A percentile compares a stretch with the other conserved stretches of the same genome.
phyloP scores from a whole-genome alignment of 257 asterid species.

The Ilex asprella region DNA sequence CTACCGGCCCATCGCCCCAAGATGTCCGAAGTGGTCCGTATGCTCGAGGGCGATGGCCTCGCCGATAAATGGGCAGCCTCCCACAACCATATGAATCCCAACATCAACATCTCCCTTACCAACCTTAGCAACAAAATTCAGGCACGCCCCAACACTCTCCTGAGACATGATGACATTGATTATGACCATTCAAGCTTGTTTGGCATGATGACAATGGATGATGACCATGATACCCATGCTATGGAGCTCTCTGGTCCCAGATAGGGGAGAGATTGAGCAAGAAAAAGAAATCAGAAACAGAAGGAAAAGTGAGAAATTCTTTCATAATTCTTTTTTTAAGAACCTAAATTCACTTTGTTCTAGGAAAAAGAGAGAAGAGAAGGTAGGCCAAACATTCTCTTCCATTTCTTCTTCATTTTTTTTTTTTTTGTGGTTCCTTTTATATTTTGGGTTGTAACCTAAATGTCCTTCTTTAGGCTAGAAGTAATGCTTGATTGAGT shows the following conservation, averaged over 20 bases:
- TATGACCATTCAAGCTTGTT: slow-evolving; percentile 52
- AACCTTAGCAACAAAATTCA: slow-evolving; percentile 12
- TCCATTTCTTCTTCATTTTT: slow-evolving; percentile 5
- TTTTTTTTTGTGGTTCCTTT: slow-evolving; percentile 3
- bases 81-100: slow-evolving; percentile 33
- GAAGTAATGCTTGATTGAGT: neutral
- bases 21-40: slow-evolving; percentile 85
- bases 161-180: slow-evolving; percentile 36
- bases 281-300: neutral
- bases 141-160: slow-evolving; percentile 14
- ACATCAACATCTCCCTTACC: slow-evolving; percentile 25
- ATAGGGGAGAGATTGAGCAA: slow-evolving; percentile 17
- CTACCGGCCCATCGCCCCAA: slow-evolving; percentile 79
- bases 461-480: neutral
- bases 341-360: slow-evolving; percentile 9
- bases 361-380: slow-evolving; percentile 8
- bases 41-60: slow-evolving; percentile 95
- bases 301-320: slow-evolving; percentile 14
- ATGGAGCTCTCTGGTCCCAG: slow-evolving; percentile 99
- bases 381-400: slow-evolving; percentile 4
- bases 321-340: slow-evolving; percentile 16
- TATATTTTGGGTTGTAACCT: too few relatives aligned
- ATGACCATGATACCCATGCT: slow-evolving; percentile 75
- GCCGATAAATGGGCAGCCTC: slow-evolving; percentile 98
- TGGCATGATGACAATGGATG: slow-evolving; percentile 66